Conservation (phyloP, 177 flowering plant species). For the Tripterygium wilfordii region DNA sequence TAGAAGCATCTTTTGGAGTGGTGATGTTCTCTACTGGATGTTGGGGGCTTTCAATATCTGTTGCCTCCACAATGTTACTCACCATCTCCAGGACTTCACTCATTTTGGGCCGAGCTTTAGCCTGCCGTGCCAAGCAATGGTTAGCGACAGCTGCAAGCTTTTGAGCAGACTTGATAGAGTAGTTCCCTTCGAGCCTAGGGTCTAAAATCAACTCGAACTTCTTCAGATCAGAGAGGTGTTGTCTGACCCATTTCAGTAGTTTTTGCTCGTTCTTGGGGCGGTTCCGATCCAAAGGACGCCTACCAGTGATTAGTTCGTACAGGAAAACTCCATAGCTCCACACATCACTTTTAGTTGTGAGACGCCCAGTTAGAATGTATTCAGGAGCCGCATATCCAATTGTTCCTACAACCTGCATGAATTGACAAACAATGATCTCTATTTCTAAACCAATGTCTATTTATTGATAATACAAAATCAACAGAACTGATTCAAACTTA, state of each 20-base stretch:
- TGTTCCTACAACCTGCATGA: conserved; percentile 52
- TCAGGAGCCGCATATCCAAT: conserved; percentile 71
- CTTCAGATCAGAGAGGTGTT: conserved; percentile 33
- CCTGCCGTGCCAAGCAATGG: conserved; percentile 32
- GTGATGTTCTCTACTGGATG: conserved; percentile 5
- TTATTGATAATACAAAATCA: too few species aligned
- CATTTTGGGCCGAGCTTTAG: conserved; percentile 47
- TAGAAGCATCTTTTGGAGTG: conserved; percentile 2
- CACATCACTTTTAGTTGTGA: conserved; percentile 53
- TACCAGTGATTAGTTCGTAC: conserved; percentile 55
- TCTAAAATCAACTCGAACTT: conserved; percentile 46
- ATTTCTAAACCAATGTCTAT: too few species aligned
- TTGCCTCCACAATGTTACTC: conserved; percentile 22
- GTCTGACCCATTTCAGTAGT: conserved; percentile 55
- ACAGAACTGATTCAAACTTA: too few species aligned
- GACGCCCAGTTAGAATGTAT: conserved; percentile 51
- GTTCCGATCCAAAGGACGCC: conserved; percentile 43
- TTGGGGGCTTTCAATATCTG: conserved; percentile 18
- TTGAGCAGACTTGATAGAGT: conserved; percentile 34
- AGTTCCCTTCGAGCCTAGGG: conserved; percentile 45
- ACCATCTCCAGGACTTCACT: conserved; percentile 51
- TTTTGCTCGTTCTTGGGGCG: conserved; percentile 52
- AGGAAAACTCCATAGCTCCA: conserved; percentile 63
- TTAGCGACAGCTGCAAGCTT: conserved; percentile 47
- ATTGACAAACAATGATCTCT: too few species aligned